These are phyloP conservation scores for Monosporascus sp. DNA, from an alignment of 2,329 filamentous ascomycete genomes.

Conservation along the genomic window DNA sequence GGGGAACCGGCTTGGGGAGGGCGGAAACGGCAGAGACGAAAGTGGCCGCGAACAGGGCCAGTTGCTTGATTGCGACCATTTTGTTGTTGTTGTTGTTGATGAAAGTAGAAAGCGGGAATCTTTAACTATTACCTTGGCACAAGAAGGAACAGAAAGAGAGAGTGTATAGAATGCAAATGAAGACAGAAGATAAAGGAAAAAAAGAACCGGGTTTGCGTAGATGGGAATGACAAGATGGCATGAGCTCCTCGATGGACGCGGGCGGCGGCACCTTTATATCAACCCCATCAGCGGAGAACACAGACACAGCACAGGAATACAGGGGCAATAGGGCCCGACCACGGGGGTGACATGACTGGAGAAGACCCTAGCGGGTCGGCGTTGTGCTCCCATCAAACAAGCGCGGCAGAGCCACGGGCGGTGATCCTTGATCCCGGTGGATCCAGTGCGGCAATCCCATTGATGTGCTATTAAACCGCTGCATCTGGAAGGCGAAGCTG, in stretches of 20 bases:
- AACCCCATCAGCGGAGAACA: neutral
- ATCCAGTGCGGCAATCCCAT: neutral
- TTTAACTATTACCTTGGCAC: too few species aligned
- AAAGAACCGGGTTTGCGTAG: neutral
- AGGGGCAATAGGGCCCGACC: neutral
- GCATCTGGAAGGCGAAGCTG: neutral
- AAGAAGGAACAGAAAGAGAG: neutral
- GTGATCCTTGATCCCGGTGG: neutral
- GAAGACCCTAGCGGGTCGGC: too few species aligned
- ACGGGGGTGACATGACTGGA: neutral
- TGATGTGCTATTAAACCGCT: neutral
- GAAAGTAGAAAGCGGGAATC: neutral
- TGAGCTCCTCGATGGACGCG: neutral
- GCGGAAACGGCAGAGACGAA: neutral
- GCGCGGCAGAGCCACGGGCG: neutral
- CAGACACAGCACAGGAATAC: neutral
- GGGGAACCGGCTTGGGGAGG: neutral
- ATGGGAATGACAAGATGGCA: neutral
- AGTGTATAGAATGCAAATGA: neutral
- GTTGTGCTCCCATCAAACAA: neutral
- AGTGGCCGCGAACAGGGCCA: constrained; percentile 3
- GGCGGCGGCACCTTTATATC: neutral
- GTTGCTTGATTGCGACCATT: constrained; percentile 1
- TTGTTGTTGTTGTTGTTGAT: neutral
- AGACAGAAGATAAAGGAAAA: neutral